phyloP scores from a whole-genome alignment of 1,284 basidiomycete species.

The Tremellales sp. region DNA sequence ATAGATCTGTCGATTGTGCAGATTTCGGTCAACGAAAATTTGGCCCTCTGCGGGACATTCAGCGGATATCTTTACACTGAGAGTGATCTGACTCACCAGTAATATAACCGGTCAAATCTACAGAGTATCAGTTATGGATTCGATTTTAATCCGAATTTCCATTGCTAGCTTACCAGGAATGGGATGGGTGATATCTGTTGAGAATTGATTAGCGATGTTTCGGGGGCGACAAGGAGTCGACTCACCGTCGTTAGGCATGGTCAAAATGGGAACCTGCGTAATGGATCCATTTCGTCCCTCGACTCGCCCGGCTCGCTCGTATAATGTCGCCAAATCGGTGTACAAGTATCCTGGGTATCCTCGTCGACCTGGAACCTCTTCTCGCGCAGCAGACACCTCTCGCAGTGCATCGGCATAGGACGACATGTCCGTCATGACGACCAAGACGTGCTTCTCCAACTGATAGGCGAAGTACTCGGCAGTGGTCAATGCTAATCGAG shows the following conservation, averaged over 20 bases:
- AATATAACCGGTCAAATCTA: conserved; percentile 97
- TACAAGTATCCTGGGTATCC: conserved; percentile 87
- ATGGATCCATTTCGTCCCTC: conserved; percentile 97
- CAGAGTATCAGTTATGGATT: conserved; percentile 1
- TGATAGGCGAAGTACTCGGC: conserved; percentile 99
- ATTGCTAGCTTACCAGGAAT: conserved; percentile 64
- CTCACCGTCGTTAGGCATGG: conserved; percentile 99
- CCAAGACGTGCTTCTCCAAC: conserved; percentile 98
- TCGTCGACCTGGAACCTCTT: conserved; percentile 98
- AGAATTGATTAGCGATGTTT: conserved; percentile 11
- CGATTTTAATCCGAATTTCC: background rate
- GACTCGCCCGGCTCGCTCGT: conserved; percentile 98
- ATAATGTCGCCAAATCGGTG: conserved; percentile 97
- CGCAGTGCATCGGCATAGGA: conserved; percentile 26
- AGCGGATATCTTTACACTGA: background rate
- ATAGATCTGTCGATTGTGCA: conserved; percentile 78
- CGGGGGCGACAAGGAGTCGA: conserved; percentile 13
- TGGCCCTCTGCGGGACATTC: conserved; percentile 64
- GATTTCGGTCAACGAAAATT: conserved; percentile 89
- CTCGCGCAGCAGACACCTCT: conserved; percentile 93
- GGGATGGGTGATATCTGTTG: conserved; percentile 94
- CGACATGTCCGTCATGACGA: conserved; percentile 96
- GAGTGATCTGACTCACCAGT: conserved; percentile 53
- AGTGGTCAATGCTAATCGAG: conserved; percentile 94
- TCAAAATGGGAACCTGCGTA: conserved; percentile 98